Conservation (phyloP, 768 basidiomycete species). For the Naganishia kalamii region DNA sequence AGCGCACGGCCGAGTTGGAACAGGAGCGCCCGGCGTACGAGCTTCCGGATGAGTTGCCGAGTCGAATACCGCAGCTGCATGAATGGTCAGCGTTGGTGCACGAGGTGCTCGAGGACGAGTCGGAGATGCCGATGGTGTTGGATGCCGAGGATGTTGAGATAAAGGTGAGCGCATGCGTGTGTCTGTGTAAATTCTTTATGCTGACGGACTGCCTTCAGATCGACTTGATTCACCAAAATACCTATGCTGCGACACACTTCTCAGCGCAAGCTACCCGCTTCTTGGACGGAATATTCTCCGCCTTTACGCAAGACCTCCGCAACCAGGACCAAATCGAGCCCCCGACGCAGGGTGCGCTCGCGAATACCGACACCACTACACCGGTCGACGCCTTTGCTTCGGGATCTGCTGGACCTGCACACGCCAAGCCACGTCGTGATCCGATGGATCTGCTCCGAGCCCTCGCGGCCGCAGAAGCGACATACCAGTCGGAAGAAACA, state of each 20-base stretch:
- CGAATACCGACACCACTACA: neutral
- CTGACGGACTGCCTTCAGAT: slow-evolving; percentile 28
- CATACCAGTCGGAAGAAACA: slow-evolving; percentile 26
- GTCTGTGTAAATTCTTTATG: neutral
- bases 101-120: slow-evolving; percentile 32
- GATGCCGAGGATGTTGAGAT: slow-evolving; percentile 43
- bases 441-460: slow-evolving; percentile 38
- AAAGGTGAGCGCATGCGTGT: slow-evolving; percentile 33
- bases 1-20: neutral
- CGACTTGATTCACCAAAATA: slow-evolving; percentile 37
- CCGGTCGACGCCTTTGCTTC: slow-evolving; percentile 26
- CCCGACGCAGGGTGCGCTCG: neutral
- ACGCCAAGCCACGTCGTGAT: slow-evolving; percentile 23
- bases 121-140: slow-evolving; percentile 30
- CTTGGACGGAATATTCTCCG: slow-evolving; percentile 45
- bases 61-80: slow-evolving; percentile 33
- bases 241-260: slow-evolving; percentile 41
- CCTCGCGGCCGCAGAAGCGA: slow-evolving; percentile 35
- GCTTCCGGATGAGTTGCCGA: slow-evolving; percentile 22
- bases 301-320: slow-evolving; percentile 37
- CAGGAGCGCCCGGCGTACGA: slow-evolving; percentile 17
- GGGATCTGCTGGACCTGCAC: slow-evolving; percentile 4
- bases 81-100: slow-evolving; percentile 47
- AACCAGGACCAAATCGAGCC: slow-evolving; percentile 29
- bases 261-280: slow-evolving; percentile 38